phyloP scores from a whole-genome alignment of 2,329 filamentous ascomycete genomes.

The Stagonosporopsis cucurbitacearum region DNA sequence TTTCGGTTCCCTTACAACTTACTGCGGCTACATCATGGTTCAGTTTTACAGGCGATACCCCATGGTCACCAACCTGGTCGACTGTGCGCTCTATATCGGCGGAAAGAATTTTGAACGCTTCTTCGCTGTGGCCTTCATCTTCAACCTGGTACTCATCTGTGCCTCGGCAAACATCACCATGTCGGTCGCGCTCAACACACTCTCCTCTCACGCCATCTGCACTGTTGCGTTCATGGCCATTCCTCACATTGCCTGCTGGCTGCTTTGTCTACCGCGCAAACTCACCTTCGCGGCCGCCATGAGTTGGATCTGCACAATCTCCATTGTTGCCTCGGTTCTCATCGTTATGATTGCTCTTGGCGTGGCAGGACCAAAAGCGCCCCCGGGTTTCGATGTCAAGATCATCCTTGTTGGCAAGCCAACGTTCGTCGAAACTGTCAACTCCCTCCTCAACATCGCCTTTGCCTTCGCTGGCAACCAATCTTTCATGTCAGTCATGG shows the following conservation, averaged over 20 bases:
- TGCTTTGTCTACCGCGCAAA: slow-evolving; percentile 67
- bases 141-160: slow-evolving; percentile 40
- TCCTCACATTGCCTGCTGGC: slow-evolving; percentile 65
- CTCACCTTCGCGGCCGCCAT: slow-evolving; percentile 66
- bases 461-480: slow-evolving; percentile 72
- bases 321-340: slow-evolving; percentile 68
- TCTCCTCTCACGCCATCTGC: slow-evolving; percentile 67
- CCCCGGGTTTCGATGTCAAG: slow-evolving; percentile 34
- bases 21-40: slow-evolving; percentile 37
- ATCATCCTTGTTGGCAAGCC: slow-evolving; percentile 36
- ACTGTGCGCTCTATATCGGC: slow-evolving; percentile 37
- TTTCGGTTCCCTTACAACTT: slow-evolving; percentile 35
- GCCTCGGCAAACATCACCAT: slow-evolving; percentile 39
- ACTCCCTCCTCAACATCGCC: slow-evolving; percentile 63
- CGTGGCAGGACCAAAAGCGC: slow-evolving; percentile 52
- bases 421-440: slow-evolving; percentile 36
- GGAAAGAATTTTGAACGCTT: slow-evolving; percentile 37
- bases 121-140: slow-evolving; percentile 33
- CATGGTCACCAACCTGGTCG: slow-evolving; percentile 40
- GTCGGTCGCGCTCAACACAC: slow-evolving; percentile 68
- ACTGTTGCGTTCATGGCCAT: slow-evolving; percentile 69
- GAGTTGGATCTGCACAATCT: slow-evolving; percentile 62
- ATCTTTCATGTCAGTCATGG: slow-evolving; percentile 71
- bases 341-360: slow-evolving; percentile 73
- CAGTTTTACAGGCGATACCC: slow-evolving; percentile 37